Evolutionary conservation across 1,284 basidiomycete genomes (phyloP), one percentile per base, ranked within the genome.

Genomic region (Hypsizygus ulmarius): DNA sequence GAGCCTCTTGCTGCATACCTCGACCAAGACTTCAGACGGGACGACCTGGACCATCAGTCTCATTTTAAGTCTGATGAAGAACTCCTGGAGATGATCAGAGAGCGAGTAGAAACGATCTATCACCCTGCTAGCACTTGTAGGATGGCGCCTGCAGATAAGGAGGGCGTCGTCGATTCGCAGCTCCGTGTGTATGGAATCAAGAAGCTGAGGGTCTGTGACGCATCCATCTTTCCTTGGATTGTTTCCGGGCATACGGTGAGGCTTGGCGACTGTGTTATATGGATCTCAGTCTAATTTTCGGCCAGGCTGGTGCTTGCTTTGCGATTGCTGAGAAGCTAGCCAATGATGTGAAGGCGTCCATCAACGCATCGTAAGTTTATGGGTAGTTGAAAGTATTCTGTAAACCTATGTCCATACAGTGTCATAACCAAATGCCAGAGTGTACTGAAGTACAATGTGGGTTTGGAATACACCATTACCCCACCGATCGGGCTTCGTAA

Each of bases 271-370:
- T 38, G 21, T 39, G 15, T 41, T 32, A 5, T 34, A 47, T 43
- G 12, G 40, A 14, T 33, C 29, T 29, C 45, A 33, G 14, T 28
- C 32, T 54, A 40, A 47, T 34, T 16, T n/a, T 16, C 7, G 37
- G 15, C 9, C 35, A 87, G 84, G 67, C 80, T 47, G 83, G 74
- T 2, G 70, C 80, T 2, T 72, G 74, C 32, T 72, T 80, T 43
- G 83, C 83, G 1, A 68, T 78, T 21, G 85, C 75, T 1, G 85
- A 88, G 62, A 84, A 84, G 61, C 69, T 81, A 4, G 73, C 82
- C 0, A 83, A 87, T 55, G 60, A 81, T 30, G 71, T 87, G 57
- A 82, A 79, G 56, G 53, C 48, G n/a, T 49, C 49, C 6, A 36
- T 54, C 15, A 39, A 29, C 6, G 64, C 19, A 25, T 25, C 7